Evolutionary conservation across 2,329 filamentous ascomycete species (phyloP).

Genomic region (Ophiostoma populinum): DNA sequence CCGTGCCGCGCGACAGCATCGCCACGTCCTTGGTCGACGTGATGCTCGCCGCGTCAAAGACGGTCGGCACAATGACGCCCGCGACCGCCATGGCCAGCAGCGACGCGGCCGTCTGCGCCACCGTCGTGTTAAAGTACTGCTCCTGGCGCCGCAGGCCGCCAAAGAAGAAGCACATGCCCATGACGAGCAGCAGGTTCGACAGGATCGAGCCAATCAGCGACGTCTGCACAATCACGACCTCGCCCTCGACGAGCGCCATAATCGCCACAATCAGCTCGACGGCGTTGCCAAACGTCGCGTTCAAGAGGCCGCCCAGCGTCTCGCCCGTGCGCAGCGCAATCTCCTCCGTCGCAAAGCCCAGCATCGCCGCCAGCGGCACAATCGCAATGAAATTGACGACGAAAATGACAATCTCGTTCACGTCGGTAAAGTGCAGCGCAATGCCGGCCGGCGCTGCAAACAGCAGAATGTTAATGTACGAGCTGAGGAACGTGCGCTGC

Average conservation of each 20-base stretch:
- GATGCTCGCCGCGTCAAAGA: constrained; percentile 44
- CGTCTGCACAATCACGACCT: constrained; percentile 78
- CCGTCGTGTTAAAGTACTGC: constrained; percentile 82
- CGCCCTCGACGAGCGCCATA: constrained; percentile 55
- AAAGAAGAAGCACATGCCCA: constrained; percentile 88
- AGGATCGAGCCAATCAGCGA: constrained; percentile 84
- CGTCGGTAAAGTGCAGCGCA: constrained; percentile 37
- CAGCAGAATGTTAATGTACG: constrained; percentile 74
- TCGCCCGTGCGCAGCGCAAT: constrained; percentile 69
- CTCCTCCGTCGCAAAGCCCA: constrained; percentile 77
- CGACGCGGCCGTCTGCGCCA: constrained; percentile 77
- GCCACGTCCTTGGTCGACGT: constrained; percentile 33
- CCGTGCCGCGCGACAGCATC: constrained; percentile 51
- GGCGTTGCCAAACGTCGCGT: constrained; percentile 80
- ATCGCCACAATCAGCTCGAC: constrained; percentile 81
- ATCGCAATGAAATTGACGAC: constrained; percentile 89
- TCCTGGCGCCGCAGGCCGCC: constrained; percentile 63
- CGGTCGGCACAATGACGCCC: constrained; percentile 75
- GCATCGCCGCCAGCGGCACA: constrained; percentile 66
- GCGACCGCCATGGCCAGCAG: constrained; percentile 64
- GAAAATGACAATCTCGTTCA: constrained; percentile 51
- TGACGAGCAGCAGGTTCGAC: constrained; percentile 73
- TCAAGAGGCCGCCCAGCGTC: constrained; percentile 72
- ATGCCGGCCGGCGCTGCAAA: constrained; percentile 68
- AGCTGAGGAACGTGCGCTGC: constrained; percentile 58